A percentile compares a stretch with the other conserved stretches of the same genome.
phyloP scores from a whole-genome alignment of 1,139 yeast species.

The Pichiaceae sp. region DNA sequence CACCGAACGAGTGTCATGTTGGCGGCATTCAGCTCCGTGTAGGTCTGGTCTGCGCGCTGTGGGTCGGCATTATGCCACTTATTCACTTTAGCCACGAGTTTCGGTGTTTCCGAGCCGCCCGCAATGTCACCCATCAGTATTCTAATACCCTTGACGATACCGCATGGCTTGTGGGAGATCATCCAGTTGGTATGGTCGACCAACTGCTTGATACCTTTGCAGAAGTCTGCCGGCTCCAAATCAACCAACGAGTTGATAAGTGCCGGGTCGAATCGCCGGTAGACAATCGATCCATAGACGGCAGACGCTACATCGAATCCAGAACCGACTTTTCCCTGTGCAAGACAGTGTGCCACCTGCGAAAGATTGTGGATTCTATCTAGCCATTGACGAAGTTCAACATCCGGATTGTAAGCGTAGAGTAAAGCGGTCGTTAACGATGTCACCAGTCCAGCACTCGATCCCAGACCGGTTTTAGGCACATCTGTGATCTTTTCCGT shows the following conservation, averaged over 20 bases:
- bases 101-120: constrained; percentile 93
- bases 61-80: constrained; percentile 57
- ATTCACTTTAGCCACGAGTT: constrained; percentile 68
- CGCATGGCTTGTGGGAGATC: constrained; percentile 42
- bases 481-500: constrained; percentile 53
- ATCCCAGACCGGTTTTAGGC: constrained; percentile 91
- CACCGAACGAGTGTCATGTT: constrained; percentile 49
- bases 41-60: constrained; percentile 42
- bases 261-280: constrained; percentile 59
- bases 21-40: constrained; percentile 45
- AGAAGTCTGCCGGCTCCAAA: constrained; percentile 12
- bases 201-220: constrained; percentile 25
- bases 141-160: constrained; percentile 58
- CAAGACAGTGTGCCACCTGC: constrained; percentile 85
- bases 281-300: constrained; percentile 79
- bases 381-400: constrained; percentile 12
- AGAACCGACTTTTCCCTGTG: constrained; percentile 92
- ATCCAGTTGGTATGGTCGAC: constrained; percentile 51
- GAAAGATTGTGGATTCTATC: constrained; percentile 65
- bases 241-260: constrained; percentile 35
- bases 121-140: constrained; percentile 88
- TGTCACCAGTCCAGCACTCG: constrained; percentile 89
- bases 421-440: constrained; percentile 67
- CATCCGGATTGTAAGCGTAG: constrained; percentile 30
- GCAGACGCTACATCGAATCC: constrained; percentile 98